A percentile compares a stretch with the other conserved stretches of the same genome.
phyloP scores from a whole-genome alignment of 2,329 filamentous ascomycete species.

The Ascochyta rabiei region DNA sequence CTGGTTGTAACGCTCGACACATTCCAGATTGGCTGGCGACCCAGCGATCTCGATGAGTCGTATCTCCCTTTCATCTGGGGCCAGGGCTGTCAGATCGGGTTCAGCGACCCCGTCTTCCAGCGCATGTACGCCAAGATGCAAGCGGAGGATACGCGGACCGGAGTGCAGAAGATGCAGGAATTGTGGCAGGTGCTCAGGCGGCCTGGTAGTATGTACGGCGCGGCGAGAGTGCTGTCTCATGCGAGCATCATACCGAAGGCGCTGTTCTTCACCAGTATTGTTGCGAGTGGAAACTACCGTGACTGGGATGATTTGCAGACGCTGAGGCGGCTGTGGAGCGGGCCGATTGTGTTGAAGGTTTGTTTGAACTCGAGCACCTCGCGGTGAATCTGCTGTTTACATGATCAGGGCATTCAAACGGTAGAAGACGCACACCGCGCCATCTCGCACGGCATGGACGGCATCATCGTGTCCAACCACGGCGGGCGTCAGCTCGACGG shows the following conservation, averaged over 20 bases:
- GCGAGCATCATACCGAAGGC: slow-evolving; percentile 44
- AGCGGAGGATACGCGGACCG: slow-evolving; percentile 39
- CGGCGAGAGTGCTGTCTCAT: slow-evolving; percentile 43
- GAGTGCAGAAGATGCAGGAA: slow-evolving; percentile 42
- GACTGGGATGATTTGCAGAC: slow-evolving; percentile 44
- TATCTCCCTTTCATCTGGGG: slow-evolving; percentile 65
- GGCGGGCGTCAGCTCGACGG: slow-evolving; percentile 48
- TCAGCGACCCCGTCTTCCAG: slow-evolving; percentile 48
- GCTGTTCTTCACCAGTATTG: slow-evolving; percentile 42
- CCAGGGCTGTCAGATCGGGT: slow-evolving; percentile 43
- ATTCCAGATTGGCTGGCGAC: slow-evolving; percentile 71
- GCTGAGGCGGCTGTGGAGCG: slow-evolving; percentile 44
- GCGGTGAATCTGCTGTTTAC: no score
- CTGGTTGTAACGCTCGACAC: slow-evolving; percentile 77
- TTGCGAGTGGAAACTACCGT: slow-evolving; percentile 45
- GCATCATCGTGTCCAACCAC: slow-evolving; percentile 49
- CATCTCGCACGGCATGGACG: slow-evolving; percentile 44
- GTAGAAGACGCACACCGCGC: slow-evolving; percentile 46
- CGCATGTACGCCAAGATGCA: slow-evolving; percentile 40
- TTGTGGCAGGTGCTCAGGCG: slow-evolving; percentile 47
- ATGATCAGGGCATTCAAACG: slow-evolving; percentile 41
- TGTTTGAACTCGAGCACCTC: background rate
- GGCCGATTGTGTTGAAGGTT: slow-evolving; percentile 47
- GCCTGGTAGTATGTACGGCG: slow-evolving; percentile 42
- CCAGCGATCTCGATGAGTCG: slow-evolving; percentile 67